Evolutionary conservation across 805 yeast species (phyloP), one percentile per base, ranked within the genome.

Genomic region (Barnettozyma wickerhamii): DNA sequence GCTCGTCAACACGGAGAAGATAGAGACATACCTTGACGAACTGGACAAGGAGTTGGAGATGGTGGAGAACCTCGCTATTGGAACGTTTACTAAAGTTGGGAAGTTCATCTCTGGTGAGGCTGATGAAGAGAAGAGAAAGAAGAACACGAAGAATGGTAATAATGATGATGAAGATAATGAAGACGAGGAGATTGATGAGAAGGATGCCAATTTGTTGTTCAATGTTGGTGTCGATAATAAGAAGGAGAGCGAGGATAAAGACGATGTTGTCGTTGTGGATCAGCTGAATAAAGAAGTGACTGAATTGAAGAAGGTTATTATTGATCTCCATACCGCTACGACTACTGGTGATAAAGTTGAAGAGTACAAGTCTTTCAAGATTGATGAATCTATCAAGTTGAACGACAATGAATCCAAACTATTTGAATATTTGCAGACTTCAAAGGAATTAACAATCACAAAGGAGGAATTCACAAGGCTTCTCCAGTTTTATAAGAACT

Each of bases 11-110:
- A 45, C 51, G 6, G 45, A 43, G 37, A 52, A 68, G 47, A 80
- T 89, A 7, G 87, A 84, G 50, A 71, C 70, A 34, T 77, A 74
- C 38, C 66, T 89, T 37, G 90, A 86, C 47, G 74, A 76, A 7
- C 69, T 90, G 45, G 97, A 89, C 59, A 64, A 75, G 48, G 81
- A 79, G 50, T 67, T 90, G 34, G 95, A 85, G 50, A 68, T 69
- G 39, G 79, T 87, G 7, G 96, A 90, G 58, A 74, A 72, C 38
- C 62, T 71, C 24, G 90, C 95, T 0, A 75, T 81, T 1, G 66
- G 66, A n/a, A 35, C 79, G 75, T 52, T 76, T 79, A 14, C 59
- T 65, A 30, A 77, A 71, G 53, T 66, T 84, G 41, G 75, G 86
- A n/a, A 69, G 75, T 6, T 72, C 10, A 43, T 43, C 21, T 40